A percentile compares a stretch with the other conserved stretches of the same genome.
Conservation (phyloP, 306 rosid species). For the Glycyrrhiza uralensis region DNA sequence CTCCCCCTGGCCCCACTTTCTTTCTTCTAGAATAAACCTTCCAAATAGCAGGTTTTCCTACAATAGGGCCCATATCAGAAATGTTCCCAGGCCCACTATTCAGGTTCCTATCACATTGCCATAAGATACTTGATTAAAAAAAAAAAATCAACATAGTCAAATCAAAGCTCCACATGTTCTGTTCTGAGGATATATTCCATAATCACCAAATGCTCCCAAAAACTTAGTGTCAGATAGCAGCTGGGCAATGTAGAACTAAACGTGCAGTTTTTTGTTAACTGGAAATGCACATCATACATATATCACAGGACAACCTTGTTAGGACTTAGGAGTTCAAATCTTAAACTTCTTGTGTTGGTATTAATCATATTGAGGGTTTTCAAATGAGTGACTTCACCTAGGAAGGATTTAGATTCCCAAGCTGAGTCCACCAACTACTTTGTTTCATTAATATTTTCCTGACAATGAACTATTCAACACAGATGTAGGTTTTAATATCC, state of each 20-base stretch:
- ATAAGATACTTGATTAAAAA: neutral
- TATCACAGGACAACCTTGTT: neutral
- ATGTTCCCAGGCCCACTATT: too few relatives aligned
- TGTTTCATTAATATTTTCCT: neutral
- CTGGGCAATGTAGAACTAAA: neutral
- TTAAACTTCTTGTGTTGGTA: constrained; percentile 7
- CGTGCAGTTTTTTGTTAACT: neutral
- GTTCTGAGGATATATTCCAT: neutral
- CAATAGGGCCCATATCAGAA: too few relatives aligned
- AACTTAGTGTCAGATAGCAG: neutral
- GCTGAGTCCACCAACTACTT: neutral
- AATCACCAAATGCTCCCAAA: constrained; percentile 13
- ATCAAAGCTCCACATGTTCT: neutral
- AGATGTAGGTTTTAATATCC: neutral
- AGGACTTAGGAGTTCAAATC: neutral
- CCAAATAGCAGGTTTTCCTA: too few relatives aligned
- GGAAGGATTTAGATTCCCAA: neutral
- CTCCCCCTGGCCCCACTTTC: too few relatives aligned
- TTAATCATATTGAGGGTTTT: neutral
- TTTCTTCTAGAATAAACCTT: too few relatives aligned
- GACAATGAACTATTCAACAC: neutral
- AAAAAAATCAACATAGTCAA: neutral
- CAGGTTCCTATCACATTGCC: too few relatives aligned
- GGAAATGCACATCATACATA: neutral
- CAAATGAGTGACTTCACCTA: neutral